Evolutionary conservation across 805 yeast species (phyloP).

Genomic region (Cyberlindnera petersonii): DNA sequence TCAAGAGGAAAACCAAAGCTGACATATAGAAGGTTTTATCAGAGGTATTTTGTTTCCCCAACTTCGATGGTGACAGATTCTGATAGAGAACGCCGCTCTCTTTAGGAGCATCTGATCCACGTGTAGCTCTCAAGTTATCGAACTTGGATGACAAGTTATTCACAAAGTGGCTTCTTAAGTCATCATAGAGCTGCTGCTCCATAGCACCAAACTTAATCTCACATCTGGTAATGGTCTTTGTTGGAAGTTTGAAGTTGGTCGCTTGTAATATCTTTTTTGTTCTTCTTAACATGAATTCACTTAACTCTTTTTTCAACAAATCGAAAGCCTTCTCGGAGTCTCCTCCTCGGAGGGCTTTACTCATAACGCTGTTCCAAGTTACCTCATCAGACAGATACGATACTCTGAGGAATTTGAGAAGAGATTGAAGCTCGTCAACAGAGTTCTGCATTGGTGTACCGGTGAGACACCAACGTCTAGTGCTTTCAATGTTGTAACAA

Average conservation of each 20-base stretch:
- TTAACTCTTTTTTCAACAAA: constrained; percentile 30
- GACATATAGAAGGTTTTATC: constrained; percentile 22
- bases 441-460: constrained; percentile 65
- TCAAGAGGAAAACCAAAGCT: constrained; percentile 30
- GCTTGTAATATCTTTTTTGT: constrained; percentile 36
- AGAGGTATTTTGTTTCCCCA: constrained; percentile 5
- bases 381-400: constrained; percentile 22
- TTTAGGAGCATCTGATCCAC: not conserved
- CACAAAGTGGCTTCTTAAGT: constrained; percentile 20
- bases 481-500: constrained; percentile 36
- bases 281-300: constrained; percentile 41
- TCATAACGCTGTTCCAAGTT: constrained; percentile 33
- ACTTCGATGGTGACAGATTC: constrained; percentile 11
- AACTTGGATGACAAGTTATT: constrained; percentile 6
- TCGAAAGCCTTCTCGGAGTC: constrained; percentile 39
- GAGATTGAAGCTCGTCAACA: constrained; percentile 48
- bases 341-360: constrained; percentile 26
- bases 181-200: constrained; percentile 29
- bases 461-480: constrained; percentile 54
- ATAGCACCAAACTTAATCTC: constrained; percentile 24
- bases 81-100: constrained; percentile 12
- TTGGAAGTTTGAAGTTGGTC: constrained; percentile 21
- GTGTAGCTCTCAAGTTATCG: constrained; percentile 2
- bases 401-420: constrained; percentile 42
- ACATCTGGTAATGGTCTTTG: constrained; percentile 18